Percentiles rank a stretch among this genome's conserved stretches.
Evolutionary conservation across 306 rosid species (phyloP).

Genomic region (Elaeagnus macrophylla): DNA sequence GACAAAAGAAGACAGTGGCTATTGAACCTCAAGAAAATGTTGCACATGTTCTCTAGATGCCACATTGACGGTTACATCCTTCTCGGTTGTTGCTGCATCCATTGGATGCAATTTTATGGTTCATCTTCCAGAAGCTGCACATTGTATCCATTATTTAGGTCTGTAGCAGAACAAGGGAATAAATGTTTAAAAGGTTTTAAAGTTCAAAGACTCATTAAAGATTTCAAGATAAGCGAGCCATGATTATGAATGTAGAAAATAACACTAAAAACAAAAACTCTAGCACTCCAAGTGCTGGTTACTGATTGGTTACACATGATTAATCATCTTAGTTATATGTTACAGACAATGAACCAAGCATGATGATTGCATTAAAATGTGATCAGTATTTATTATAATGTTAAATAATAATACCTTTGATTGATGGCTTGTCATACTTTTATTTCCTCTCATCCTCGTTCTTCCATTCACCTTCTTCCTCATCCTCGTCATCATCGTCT

Average conservation of each 20-base stretch:
- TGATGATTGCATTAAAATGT: not conserved
- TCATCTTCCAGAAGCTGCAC: conserved; percentile 66
- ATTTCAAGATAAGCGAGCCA: not conserved
- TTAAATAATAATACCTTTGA: conserved; percentile 53
- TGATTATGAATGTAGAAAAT: not conserved
- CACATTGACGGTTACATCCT: no score
- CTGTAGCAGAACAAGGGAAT: conserved; percentile 45
- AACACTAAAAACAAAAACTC: no score
- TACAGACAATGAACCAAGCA: not conserved
- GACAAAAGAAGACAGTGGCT: no score
- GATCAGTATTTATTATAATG: not conserved
- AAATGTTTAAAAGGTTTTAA: conserved; percentile 18
- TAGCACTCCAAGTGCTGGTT: no score
- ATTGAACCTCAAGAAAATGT: no score
- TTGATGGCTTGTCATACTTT: conserved; percentile 57
- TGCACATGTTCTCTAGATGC: no score
- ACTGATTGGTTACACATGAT: no score
- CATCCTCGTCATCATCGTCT: conserved; percentile 31
- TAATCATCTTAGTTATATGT: no score
- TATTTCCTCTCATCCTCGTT: conserved; percentile 63
- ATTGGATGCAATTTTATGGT: conserved; percentile 23
- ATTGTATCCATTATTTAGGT: conserved; percentile 58
- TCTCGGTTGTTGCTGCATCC: not conserved
- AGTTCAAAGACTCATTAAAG: not conserved
- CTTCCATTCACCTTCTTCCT: conserved; percentile 61